Percentiles rank a stretch among this genome's conserved stretches.
Conservation (phyloP, 805 yeast species). For the Yamadazyma insecticola region DNA sequence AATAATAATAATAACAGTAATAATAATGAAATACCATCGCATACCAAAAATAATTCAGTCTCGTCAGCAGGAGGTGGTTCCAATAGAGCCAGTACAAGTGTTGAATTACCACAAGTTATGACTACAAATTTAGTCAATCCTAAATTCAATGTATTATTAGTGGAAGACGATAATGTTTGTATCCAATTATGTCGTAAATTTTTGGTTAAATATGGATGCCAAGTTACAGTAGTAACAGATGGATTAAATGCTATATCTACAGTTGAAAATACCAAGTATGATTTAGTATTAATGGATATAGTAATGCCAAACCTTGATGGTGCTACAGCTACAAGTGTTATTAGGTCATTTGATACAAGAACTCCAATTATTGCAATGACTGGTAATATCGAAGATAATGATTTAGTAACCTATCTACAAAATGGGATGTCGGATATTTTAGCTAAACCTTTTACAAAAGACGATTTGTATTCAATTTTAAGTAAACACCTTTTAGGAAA, state of each 20-base stretch:
- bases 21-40: too few relatives aligned
- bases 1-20: too few relatives aligned
- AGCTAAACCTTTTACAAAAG: conserved; percentile 91
- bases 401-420: conserved; percentile 70
- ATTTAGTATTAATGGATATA: conserved; percentile 79
- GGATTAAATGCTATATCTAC: conserved; percentile 84
- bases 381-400: conserved; percentile 80
- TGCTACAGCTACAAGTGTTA: conserved; percentile 85
- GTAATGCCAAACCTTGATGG: conserved; percentile 89
- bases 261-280: conserved; percentile 66
- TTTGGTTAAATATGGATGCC: conserved; percentile 81
- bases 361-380: conserved; percentile 96
- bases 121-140: conserved; percentile 29
- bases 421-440: conserved; percentile 91
- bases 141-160: conserved; percentile 67
- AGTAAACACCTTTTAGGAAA: conserved; percentile 62
- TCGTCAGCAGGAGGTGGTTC: too few relatives aligned
- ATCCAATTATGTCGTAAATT: conserved; percentile 80
- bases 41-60: too few relatives aligned
- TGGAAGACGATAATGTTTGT: conserved; percentile 79
- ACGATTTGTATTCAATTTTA: conserved; percentile 72
- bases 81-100: too few relatives aligned
- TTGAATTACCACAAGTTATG: conserved; percentile 13
- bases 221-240: conserved; percentile 88
- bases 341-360: conserved; percentile 74